Evolutionary conservation across 768 basidiomycete genomes (phyloP).

Genomic region (Xerocomellus intermedius): DNA sequence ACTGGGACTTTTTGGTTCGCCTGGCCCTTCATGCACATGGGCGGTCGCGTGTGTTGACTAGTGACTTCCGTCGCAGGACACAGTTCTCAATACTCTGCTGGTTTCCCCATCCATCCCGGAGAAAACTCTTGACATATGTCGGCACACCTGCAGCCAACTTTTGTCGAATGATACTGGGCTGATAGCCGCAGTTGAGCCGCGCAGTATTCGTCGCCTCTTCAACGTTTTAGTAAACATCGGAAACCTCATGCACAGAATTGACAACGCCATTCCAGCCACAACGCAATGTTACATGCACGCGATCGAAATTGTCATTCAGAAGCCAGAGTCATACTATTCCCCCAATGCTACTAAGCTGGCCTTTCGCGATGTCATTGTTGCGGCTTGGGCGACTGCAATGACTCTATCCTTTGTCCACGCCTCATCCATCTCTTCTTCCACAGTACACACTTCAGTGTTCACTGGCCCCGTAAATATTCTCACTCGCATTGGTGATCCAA

Average conservation of each 20-base stretch:
- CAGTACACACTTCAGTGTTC: slow-evolving; percentile 21
- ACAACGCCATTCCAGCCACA: slow-evolving; percentile 29
- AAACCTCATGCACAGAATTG: slow-evolving; percentile 33
- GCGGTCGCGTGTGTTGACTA: slow-evolving; percentile 3
- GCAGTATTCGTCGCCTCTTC: slow-evolving; percentile 43
- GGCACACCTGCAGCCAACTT: slow-evolving; percentile 33
- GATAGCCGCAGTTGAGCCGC: slow-evolving; percentile 22
- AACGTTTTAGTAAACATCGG: slow-evolving; percentile 44
- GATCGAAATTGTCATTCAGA: slow-evolving; percentile 41
- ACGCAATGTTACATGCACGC: slow-evolving; percentile 40
- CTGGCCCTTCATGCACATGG: background rate
- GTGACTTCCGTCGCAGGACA: slow-evolving; percentile 24
- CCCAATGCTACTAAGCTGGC: slow-evolving; percentile 23
- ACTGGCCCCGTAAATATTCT: slow-evolving; percentile 23
- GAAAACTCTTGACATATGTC: slow-evolving; percentile 31
- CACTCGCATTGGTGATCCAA: slow-evolving; percentile 30
- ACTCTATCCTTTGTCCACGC: slow-evolving; percentile 28
- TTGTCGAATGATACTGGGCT: slow-evolving; percentile 27
- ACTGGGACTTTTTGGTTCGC: slow-evolving; percentile 34
- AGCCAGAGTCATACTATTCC: slow-evolving; percentile 22
- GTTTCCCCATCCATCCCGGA: slow-evolving; percentile 31
- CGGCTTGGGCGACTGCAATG: slow-evolving; percentile 37
- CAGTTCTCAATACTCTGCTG: slow-evolving; percentile 22
- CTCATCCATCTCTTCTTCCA: slow-evolving; percentile 18
- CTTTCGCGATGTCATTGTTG: slow-evolving; percentile 39